Evolutionary conservation across 1,284 basidiomycete genomes (phyloP), one percentile per base, ranked within the genome.

Genomic region (Peniophora sp.): DNA sequence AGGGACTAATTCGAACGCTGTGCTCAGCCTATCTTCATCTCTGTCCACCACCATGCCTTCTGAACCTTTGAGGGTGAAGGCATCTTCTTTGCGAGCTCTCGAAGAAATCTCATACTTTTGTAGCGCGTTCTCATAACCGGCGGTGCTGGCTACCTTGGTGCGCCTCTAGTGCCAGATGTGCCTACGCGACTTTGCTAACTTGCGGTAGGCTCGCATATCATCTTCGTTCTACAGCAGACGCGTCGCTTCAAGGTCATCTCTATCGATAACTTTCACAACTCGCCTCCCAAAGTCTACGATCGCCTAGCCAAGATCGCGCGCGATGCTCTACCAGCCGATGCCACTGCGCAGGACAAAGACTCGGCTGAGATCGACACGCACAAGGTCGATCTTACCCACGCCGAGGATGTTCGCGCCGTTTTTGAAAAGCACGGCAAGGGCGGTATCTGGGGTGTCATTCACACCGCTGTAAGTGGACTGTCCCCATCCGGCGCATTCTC

Each of bases 381-480:
- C 66, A 66, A 69, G 14, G 84, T 78, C 57, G 91, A 97, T 70
- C 73, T 97, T 52, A 89, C 86, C 16, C 75, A 80, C 50, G 72
- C 79, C 36, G 78, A 79, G 2, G 76, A 89, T 57, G 76, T 97
- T 54, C 79, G 84, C 54, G 69, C 72, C 16, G 81, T 97, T 14
- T 97, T 97, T 60, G 81, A 86, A 52, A 77, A 81, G 61, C 93
- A 94, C 66, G 85, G 83, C 57, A 87, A 90, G 62, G 90, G 91
- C 39, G 92, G 92, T n/a, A 92, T 99, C 60, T 97, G 92, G 89
- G 96, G 93, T 53, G 92, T 97, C 46, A 79, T 99, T 55, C 97
- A 99, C 67, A 83, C 98, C 53, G 97, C 96, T 20, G 89, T 92
- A 58, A 59, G 85, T 77, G 12, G 27, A 32, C n/a, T n/a, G 11